phyloP scores from a whole-genome alignment of 2,329 filamentous ascomycete species.

The Gaeumannomyces sp. region DNA sequence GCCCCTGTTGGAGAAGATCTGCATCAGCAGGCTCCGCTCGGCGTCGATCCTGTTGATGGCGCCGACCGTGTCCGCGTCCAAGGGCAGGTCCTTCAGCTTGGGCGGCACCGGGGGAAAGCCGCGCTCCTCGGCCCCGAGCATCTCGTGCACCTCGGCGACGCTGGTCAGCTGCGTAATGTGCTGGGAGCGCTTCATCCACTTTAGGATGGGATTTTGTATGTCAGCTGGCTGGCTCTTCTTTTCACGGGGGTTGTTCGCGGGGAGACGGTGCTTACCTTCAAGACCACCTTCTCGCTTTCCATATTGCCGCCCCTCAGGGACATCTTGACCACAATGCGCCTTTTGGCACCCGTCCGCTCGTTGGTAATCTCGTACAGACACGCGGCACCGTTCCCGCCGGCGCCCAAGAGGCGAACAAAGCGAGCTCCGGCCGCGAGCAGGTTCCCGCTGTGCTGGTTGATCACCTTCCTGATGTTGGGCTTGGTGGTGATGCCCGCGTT shows the following conservation, averaged over 20 bases:
- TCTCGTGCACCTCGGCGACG: slow-evolving; percentile 5
- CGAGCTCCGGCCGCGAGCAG: background rate
- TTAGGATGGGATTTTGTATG: background rate
- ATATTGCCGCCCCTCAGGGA: background rate
- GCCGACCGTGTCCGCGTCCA: background rate
- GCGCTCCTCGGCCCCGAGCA: background rate
- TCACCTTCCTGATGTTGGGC: too few species aligned
- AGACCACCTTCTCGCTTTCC: background rate
- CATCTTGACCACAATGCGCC: slow-evolving; percentile 6
- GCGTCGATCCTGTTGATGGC: background rate
- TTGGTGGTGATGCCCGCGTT: background rate
- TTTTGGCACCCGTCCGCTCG: background rate
- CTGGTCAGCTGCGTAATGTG: slow-evolving; percentile 6
- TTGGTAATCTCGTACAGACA: slow-evolving; percentile 6
- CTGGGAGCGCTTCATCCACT: background rate
- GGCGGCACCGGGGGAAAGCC: background rate
- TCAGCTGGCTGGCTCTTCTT: background rate
- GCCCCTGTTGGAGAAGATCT: slow-evolving; percentile 1
- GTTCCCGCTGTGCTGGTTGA: background rate
- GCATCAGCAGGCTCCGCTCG: background rate
- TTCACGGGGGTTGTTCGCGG: too few species aligned
- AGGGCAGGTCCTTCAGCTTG: background rate
- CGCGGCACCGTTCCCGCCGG: slow-evolving; percentile 4
- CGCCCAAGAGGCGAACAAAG: slow-evolving; percentile 3
- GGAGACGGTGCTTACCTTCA: background rate